phyloP scores from a whole-genome alignment of 768 basidiomycete species.

The Termitomyces eurrhizus region DNA sequence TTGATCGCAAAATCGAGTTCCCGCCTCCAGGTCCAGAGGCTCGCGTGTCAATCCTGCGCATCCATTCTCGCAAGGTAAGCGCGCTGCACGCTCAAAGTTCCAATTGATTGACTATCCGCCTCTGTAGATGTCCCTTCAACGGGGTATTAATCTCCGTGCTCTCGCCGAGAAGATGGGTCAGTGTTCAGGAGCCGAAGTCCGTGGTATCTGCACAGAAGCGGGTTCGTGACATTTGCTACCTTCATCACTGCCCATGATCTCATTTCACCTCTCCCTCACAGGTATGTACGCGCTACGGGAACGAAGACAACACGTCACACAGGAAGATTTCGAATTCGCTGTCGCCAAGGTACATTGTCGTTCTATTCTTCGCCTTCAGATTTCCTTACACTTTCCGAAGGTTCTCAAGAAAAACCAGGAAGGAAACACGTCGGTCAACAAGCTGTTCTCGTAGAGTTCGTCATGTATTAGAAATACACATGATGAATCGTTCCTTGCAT shows the following conservation, averaged over 20 bases:
- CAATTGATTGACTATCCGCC: background rate
- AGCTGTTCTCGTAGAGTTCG: slow-evolving; percentile 74
- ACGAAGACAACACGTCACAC: slow-evolving; percentile 93
- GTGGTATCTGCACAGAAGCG: slow-evolving; percentile 97
- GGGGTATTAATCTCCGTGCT: slow-evolving; percentile 94
- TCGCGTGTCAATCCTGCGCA: slow-evolving; percentile 93
- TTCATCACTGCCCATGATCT: background rate
- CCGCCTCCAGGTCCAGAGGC: slow-evolving; percentile 97
- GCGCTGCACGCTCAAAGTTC: background rate
- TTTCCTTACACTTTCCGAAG: slow-evolving; percentile 28
- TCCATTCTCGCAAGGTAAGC: slow-evolving; percentile 88
- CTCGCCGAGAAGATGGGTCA: slow-evolving; percentile 99
- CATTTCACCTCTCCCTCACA: slow-evolving; percentile 19
- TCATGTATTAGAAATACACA: background rate
- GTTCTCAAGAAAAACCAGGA: slow-evolving; percentile 97
- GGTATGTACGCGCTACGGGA: slow-evolving; percentile 98
- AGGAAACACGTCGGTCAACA: slow-evolving; percentile 90
- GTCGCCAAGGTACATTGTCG: slow-evolving; percentile 72
- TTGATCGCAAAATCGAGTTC: slow-evolving; percentile 97
- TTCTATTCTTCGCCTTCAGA: background rate
- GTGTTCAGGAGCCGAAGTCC: slow-evolving; percentile 95
- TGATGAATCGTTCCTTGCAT: background rate
- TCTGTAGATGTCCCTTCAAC: slow-evolving; percentile 89
- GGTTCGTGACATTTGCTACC: slow-evolving; percentile 39
- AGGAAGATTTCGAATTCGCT: slow-evolving; percentile 98